phyloP scores from a whole-genome alignment of 2,329 filamentous ascomycete genomes.

The Calonectria hongkongensis region DNA sequence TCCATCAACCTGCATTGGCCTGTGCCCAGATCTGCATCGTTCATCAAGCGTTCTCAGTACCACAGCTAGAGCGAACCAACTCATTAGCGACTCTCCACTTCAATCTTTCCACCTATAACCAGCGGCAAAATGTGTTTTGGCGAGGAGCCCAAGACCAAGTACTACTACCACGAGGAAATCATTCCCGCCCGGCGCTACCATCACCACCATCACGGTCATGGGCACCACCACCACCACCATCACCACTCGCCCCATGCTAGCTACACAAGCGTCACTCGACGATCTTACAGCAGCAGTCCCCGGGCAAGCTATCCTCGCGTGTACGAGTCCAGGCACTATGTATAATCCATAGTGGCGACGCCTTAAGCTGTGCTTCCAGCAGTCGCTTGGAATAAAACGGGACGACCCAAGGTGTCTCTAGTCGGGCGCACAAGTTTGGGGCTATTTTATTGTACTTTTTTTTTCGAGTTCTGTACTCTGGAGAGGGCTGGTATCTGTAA shows the following conservation, averaged over 20 bases:
- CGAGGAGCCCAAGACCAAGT: conserved; percentile 64
- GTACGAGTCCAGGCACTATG: conserved; percentile 59
- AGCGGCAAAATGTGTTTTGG: conserved; percentile 70
- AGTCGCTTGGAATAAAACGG: conserved; percentile 7
- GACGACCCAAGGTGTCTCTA: background rate
- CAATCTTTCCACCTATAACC: background rate
- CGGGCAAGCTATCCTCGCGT: conserved; percentile 65
- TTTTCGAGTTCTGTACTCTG: background rate
- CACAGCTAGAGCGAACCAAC: background rate
- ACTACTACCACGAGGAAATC: conserved; percentile 75
- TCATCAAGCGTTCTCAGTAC: background rate
- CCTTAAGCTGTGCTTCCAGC: background rate
- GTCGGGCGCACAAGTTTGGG: background rate
- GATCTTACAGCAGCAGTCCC: conserved; percentile 63
- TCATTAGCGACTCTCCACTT: background rate
- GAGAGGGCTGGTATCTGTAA: conserved; percentile 5
- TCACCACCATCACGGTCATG: conserved; percentile 60
- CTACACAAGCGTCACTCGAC: conserved; percentile 63
- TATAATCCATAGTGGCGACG: conserved; percentile 7
- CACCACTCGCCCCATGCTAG: conserved; percentile 62
- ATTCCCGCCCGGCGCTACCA: conserved; percentile 66
- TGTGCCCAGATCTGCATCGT: conserved; percentile 15
- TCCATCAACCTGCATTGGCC: conserved; percentile 18
- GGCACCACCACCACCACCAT: conserved; percentile 60
- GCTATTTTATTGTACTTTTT: background rate